Evolutionary conservation across 2,329 filamentous ascomycete genomes (phyloP).

Genomic region (Phoma herbarum): DNA sequence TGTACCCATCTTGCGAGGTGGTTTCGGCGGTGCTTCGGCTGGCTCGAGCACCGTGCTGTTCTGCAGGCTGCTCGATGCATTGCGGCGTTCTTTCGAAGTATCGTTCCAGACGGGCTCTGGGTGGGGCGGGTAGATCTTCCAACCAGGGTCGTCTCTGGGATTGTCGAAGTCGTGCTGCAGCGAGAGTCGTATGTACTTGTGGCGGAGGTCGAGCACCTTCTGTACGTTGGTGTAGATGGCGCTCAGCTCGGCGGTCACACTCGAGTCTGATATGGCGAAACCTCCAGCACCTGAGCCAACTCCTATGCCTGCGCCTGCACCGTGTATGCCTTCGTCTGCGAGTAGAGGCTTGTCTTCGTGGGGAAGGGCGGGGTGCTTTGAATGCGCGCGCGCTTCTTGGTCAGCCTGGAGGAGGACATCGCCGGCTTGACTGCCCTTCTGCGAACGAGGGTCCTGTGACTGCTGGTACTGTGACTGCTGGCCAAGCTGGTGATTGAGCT

Average conservation of each 20-base stretch:
- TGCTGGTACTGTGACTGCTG: conserved; percentile 38
- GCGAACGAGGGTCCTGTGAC: conserved; percentile 34
- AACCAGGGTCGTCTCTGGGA: conserved; percentile 82
- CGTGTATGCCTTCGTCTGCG: conserved; percentile 64
- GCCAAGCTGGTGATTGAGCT: conserved; percentile 33
- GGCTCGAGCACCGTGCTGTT: conserved; percentile 49
- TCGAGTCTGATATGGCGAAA: conserved; percentile 75
- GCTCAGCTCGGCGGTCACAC: conserved; percentile 83
- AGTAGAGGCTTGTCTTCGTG: conserved; percentile 66
- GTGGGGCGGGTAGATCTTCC: conserved; percentile 90
- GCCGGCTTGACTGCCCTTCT: conserved; percentile 28
- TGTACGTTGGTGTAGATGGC: conserved; percentile 92
- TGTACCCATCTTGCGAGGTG: conserved; percentile 82
- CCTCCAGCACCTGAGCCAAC: conserved; percentile 69
- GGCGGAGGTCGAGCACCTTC: conserved; percentile 83
- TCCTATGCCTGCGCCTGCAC: conserved; percentile 66
- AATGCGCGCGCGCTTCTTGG: conserved; percentile 58
- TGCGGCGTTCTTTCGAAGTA: conserved; percentile 57
- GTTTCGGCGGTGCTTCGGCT: conserved; percentile 48
- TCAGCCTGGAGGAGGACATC: conserved; percentile 57
- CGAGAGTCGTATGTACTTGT: conserved; percentile 88
- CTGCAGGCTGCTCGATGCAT: conserved; percentile 49
- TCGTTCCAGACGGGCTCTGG: conserved; percentile 90
- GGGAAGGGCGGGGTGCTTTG: conserved; percentile 60
- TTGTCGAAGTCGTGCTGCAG: conserved; percentile 84